These are phyloP conservation scores for Aphanomyces astaci DNA, from an alignment of 352 stramenopile species.

Conservation along the genomic window DNA sequence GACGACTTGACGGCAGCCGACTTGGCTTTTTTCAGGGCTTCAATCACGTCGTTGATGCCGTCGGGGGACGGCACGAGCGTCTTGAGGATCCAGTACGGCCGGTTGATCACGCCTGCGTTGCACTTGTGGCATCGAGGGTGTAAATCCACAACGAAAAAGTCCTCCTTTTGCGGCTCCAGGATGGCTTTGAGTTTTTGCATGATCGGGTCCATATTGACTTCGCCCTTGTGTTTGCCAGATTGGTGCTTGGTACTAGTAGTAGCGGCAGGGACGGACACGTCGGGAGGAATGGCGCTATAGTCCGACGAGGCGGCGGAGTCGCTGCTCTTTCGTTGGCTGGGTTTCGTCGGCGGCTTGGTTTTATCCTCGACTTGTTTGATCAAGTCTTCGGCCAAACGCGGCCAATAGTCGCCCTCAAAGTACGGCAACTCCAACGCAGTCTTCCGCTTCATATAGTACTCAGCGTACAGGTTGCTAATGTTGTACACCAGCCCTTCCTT, in stretches of 20 bases:
- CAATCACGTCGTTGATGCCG: slow-evolving; percentile 70
- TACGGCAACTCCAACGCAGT: slow-evolving; percentile 90
- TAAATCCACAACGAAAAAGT: slow-evolving; percentile 97
- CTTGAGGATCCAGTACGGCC: slow-evolving; percentile 78
- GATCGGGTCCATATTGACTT: slow-evolving; percentile 90
- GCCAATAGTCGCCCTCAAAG: slow-evolving; percentile 99
- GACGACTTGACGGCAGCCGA: slow-evolving; percentile 48
- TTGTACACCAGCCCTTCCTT: slow-evolving; percentile 72
- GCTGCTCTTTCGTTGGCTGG: slow-evolving; percentile 17
- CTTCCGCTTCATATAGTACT: slow-evolving; percentile 86
- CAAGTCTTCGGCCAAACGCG: slow-evolving; percentile 95
- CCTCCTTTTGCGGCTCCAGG: slow-evolving; percentile 98
- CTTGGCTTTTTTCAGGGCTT: slow-evolving; percentile 65
- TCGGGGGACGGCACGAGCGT: slow-evolving; percentile 42
- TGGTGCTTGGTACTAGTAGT: slow-evolving; percentile 37
- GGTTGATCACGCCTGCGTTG: slow-evolving; percentile 69
- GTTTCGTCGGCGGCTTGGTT: slow-evolving; percentile 26
- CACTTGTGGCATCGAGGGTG: slow-evolving; percentile 87
- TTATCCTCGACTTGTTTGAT: slow-evolving; percentile 98
- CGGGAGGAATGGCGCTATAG: slow-evolving; percentile 19
- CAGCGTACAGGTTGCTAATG: slow-evolving; percentile 78
- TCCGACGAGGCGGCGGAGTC: background rate
- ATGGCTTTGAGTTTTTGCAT: slow-evolving; percentile 98
- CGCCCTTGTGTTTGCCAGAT: slow-evolving; percentile 37
- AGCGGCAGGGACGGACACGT: slow-evolving; percentile 3